Evolutionary conservation across 495 filamentous ascomycete species (phyloP).

Genomic region (Echria macrotheca): DNA sequence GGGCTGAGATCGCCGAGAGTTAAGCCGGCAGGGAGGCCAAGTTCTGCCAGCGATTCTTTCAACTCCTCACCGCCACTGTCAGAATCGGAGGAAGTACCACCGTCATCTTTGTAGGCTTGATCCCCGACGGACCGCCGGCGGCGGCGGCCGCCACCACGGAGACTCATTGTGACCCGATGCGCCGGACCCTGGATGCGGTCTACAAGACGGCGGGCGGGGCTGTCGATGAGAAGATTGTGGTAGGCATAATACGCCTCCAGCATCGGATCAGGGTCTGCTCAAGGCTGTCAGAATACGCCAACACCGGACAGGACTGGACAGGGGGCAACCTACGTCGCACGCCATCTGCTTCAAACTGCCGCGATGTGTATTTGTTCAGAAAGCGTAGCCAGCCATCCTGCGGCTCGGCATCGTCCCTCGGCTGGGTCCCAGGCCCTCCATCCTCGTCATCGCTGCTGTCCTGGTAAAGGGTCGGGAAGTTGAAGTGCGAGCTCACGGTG

Average conservation of each 20-base stretch:
- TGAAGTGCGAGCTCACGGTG: neutral
- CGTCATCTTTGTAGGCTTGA: neutral
- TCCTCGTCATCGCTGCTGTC: neutral
- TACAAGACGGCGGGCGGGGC: too few relatives aligned
- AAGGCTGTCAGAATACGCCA: neutral
- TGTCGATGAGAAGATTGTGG: neutral
- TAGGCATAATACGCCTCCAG: slow-evolving; percentile 15
- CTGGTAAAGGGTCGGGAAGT: neutral
- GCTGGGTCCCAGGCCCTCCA: too few relatives aligned
- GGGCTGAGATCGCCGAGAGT: too few relatives aligned
- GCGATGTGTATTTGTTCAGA: slow-evolving; percentile 10
- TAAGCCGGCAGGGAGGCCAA: too few relatives aligned
- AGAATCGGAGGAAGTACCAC: too few relatives aligned
- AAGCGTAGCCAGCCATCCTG: slow-evolving; percentile 10
- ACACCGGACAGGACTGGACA: neutral
- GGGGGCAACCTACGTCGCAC: slow-evolving; percentile 6
- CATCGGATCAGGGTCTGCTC: slow-evolving; percentile 5
- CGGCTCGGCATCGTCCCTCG: neutral
- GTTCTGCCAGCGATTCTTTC: too few relatives aligned
- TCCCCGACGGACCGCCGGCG: neutral
- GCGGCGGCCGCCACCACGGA: too few relatives aligned
- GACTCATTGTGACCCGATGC: too few relatives aligned
- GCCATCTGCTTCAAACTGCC: slow-evolving; percentile 2
- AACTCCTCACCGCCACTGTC: too few relatives aligned
- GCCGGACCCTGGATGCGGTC: too few relatives aligned